These are phyloP conservation scores for Panellus pusillus DNA, from an alignment of 768 basidiomycete genomes.

Conservation along the genomic window DNA sequence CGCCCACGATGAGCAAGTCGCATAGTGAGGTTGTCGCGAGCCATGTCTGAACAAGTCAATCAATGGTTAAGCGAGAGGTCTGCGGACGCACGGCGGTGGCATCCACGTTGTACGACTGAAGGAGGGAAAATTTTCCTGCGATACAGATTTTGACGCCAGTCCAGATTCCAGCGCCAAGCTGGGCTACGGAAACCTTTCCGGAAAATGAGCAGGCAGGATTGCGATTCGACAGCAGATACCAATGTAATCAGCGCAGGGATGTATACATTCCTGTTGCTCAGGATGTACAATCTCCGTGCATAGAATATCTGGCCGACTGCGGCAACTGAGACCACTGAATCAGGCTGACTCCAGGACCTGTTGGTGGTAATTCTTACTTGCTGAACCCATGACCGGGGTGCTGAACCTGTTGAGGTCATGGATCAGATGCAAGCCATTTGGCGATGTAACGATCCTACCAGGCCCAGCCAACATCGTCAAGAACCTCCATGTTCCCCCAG, in stretches of 20 bases:
- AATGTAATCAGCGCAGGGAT: neutral
- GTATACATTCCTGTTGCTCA: neutral
- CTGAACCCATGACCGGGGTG: constrained; percentile 21
- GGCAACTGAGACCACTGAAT: constrained; percentile 5
- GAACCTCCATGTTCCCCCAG: constrained; percentile 18
- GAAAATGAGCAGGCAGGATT: neutral
- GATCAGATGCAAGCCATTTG: too few species aligned
- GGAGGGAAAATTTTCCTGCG: neutral
- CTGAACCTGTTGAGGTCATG: constrained; percentile 6
- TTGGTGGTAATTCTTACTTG: constrained; percentile 8
- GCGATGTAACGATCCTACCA: neutral
- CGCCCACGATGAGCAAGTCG: too few species aligned
- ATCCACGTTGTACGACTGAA: neutral
- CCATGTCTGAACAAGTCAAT: too few species aligned
- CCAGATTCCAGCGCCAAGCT: neutral
- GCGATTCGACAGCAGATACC: neutral
- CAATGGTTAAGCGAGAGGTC: too few species aligned
- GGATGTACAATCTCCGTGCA: constrained; percentile 21
- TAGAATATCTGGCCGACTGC: constrained; percentile 24
- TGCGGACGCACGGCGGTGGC: too few species aligned
- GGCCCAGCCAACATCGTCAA: constrained; percentile 21
- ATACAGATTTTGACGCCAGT: neutral
- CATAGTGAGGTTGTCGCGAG: too few species aligned
- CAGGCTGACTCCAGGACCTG: too few species aligned
- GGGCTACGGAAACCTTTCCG: neutral